These are phyloP conservation scores for Lunularia cruciata DNA, from an alignment of 225 moss, liverwort and hornwort genomes.

Conservation along the genomic window DNA sequence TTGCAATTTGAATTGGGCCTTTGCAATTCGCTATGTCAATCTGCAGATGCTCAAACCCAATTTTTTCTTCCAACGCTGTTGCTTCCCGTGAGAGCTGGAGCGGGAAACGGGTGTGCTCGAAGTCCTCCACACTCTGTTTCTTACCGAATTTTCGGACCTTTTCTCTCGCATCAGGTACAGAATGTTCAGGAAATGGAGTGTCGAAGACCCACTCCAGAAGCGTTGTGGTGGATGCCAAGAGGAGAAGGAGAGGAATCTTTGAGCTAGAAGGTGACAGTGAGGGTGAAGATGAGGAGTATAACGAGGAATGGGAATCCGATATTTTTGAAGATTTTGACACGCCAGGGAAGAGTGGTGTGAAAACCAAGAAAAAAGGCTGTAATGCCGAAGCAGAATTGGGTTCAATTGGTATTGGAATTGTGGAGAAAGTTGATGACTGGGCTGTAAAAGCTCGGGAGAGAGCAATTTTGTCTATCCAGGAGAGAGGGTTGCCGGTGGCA, in stretches of 20 bases:
- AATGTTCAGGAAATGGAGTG: no score
- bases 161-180: no score
- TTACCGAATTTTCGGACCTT: no score
- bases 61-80: no score
- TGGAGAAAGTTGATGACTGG: slow-evolving; percentile 36
- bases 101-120: no score
- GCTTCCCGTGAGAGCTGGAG: no score
- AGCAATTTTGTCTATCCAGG: slow-evolving; percentile 36
- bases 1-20: no score
- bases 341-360: not conserved
- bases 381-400: not conserved
- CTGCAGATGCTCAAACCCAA: no score
- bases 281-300: slow-evolving; percentile 22
- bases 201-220: no score
- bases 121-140: no score
- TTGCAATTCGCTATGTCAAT: no score
- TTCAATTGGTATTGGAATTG: not conserved
- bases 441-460: slow-evolving; percentile 30
- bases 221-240: not conserved
- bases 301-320: slow-evolving; percentile 25
- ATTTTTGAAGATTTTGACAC: slow-evolving; percentile 25
- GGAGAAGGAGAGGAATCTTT: slow-evolving; percentile 3
- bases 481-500: slow-evolving; percentile 31
- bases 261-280: slow-evolving; percentile 6
- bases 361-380: not conserved